These are phyloP conservation scores for Aegilops tauschii DNA, from an alignment of 176 grass and related monocot genomes.

Conservation along the genomic window DNA sequence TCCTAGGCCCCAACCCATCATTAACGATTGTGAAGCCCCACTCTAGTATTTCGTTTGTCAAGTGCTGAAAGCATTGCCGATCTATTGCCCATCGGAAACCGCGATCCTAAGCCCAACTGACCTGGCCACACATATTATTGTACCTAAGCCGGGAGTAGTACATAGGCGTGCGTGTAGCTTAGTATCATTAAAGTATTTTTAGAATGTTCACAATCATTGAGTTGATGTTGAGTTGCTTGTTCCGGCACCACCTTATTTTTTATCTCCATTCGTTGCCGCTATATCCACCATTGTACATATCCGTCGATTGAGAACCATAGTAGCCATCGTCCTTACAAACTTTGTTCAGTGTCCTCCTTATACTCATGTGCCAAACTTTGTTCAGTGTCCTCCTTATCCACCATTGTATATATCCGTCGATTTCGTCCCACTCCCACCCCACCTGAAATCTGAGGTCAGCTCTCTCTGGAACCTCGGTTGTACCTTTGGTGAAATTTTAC, in stretches of 20 bases:
- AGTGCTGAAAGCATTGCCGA: background rate
- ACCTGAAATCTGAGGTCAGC: background rate
- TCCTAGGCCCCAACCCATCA: background rate
- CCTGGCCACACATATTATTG: background rate
- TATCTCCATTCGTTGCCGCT: background rate
- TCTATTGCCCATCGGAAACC: background rate
- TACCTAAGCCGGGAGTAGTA: background rate
- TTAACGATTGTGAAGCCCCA: background rate
- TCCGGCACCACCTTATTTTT: background rate
- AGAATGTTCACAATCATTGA: background rate
- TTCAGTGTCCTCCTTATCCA: too few species aligned
- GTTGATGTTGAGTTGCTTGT: background rate
- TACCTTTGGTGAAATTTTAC: background rate
- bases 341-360: background rate
- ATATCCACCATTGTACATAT: background rate
- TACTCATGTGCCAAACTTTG: background rate
- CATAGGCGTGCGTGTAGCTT: background rate
- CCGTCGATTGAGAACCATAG: background rate
- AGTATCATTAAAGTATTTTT: background rate
- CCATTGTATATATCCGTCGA: too few species aligned
- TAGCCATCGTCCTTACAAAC: background rate
- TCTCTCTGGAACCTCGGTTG: background rate
- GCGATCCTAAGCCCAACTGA: background rate
- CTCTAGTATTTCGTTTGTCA: background rate
- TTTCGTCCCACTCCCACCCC: background rate